Conservation (phyloP, 2,329 filamentous ascomycete genomes). For the Cordyceps militaris region DNA sequence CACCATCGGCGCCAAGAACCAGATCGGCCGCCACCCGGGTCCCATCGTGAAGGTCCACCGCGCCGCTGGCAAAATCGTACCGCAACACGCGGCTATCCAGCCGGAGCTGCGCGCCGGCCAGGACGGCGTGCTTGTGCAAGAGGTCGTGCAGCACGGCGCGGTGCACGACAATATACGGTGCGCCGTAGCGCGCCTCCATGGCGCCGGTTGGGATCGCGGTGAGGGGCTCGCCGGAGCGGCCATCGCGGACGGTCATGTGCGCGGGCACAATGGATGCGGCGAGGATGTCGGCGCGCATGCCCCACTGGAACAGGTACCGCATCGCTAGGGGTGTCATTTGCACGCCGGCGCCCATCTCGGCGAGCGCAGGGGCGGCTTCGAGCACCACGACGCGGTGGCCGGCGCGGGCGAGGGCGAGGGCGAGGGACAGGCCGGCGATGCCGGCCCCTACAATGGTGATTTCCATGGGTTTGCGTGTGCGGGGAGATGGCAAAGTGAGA, state of each 20-base stretch:
- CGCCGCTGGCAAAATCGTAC: conserved; percentile 19
- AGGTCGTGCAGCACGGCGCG: conserved; percentile 29
- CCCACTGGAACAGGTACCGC: conserved; percentile 25
- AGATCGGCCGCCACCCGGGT: conserved; percentile 22
- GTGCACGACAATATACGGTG: conserved; percentile 29
- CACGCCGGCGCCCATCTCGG: conserved; percentile 29
- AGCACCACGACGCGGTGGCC: conserved; percentile 42
- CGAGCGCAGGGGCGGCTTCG: conserved; percentile 38
- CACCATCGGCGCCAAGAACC: conserved; percentile 30
- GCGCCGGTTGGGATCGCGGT: conserved; percentile 15
- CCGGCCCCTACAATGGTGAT: conserved; percentile 39
- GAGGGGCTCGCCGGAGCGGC: conserved; percentile 20
- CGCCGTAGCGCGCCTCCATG: conserved; percentile 21
- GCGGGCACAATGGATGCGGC: conserved; percentile 17
- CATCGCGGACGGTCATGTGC: conserved; percentile 20
- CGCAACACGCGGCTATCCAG: conserved; percentile 20
- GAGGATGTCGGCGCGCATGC: conserved; percentile 18
- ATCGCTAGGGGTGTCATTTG: conserved; percentile 26
- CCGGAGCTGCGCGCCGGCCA: conserved; percentile 21
- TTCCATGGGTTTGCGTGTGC: no score
- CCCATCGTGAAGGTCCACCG: conserved; percentile 20
- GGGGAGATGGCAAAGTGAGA: no score
- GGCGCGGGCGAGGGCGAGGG: conserved; percentile 33
- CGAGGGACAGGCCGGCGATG: conserved; percentile 32
- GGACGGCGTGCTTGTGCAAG: conserved; percentile 22